Base-by-base conservation (phyloP, 148 eudicot species). In the Cornus controversa region DNA sequence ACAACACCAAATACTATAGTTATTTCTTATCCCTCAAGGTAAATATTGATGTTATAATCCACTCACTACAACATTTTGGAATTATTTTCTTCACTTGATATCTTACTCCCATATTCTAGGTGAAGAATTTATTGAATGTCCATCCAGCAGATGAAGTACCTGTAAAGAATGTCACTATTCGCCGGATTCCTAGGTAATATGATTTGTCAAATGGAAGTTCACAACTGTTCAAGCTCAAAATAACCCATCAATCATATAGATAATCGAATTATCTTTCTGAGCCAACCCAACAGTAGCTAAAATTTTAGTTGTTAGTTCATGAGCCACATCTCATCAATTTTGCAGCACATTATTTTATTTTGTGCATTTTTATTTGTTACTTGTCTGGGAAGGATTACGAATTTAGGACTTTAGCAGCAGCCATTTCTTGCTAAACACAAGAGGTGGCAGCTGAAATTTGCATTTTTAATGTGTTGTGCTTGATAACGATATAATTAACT, bases 121-220 rank as follows among this genome's bases (percentile, higher is more conserved):
- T 91, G 69, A 90, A 90, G 77, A 88, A 86, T 73, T 76, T 90
- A 76, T 62, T 86, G 57, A 80, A 80, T n/a, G 70, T 80, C 53
- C 79, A 86, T 64, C 89, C 91, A 74, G 90, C 72, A 70, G 83
- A 86, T 42, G 85, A 86, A 72, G 74, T 83, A n/a, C 93, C 77
- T 2, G 80, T 88, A 42, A 90, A 80, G 69, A 78, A 84, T 58
- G 58, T 79, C 63, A 82, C 86, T 37, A 82, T 88, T 66, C 91
- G 88, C n/a, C 80, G 78, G 57, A 79, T 90, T 79, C 91, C 91
- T 29, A 88, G 89, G 93, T 90, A 85, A 36, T 29, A 11, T 34
- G 53, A 50, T 1, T 50, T 50, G 18, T 50, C 20, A 7, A 36
- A 22, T 34, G 62, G 14, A 18, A 22, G 77, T 50, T 23, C 3